Percentiles rank a stretch among this genome's conserved stretches.
Evolutionary conservation across 1,284 basidiomycete species (phyloP).

Genomic region (Malassezia obtusa): DNA sequence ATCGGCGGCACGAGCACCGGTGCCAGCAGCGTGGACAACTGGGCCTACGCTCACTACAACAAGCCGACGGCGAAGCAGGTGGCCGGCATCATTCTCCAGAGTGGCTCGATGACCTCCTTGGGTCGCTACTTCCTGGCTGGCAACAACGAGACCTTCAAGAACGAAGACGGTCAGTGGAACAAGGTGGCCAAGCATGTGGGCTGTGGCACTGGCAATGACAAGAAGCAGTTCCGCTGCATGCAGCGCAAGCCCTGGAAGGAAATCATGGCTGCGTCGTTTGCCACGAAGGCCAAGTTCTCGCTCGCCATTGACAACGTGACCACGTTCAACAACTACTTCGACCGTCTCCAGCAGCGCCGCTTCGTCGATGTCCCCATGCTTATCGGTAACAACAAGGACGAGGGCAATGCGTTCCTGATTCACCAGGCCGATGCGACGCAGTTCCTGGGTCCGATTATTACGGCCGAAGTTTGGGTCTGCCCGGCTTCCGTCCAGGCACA

Average conservation of each 20-base stretch:
- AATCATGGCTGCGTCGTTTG: constrained; percentile 10
- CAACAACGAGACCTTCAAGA: constrained; percentile 1
- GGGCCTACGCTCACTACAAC: constrained; percentile 12
- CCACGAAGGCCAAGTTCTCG: constrained; percentile 8
- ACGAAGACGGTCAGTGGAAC: constrained; percentile 6
- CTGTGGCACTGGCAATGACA: constrained; percentile 9
- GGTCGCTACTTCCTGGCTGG: constrained; percentile 6
- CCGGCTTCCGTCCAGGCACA: constrained; percentile 7
- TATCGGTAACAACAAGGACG: constrained; percentile 18
- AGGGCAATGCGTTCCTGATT: constrained; percentile 13
- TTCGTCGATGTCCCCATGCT: constrained; percentile 10
- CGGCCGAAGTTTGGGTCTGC: constrained; percentile 15
- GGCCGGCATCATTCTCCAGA: constrained; percentile 11
- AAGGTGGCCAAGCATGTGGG: constrained; percentile 10
- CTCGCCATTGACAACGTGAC: constrained; percentile 11
- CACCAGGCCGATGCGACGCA: constrained; percentile 1
- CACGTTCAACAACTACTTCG: constrained; percentile 6
- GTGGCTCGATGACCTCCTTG: constrained; percentile 16
- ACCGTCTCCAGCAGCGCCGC: constrained; percentile 2
- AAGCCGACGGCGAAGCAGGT: constrained; percentile 11
- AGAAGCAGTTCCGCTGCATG: constrained; percentile 17
- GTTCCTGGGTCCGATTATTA: constrained; percentile 6
- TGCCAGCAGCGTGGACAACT: constrained; percentile 49
- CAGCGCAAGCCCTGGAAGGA: constrained; percentile 9
- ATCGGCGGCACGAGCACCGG: constrained; percentile 80